These are phyloP conservation scores for Rhynchosporium graminicola DNA, from an alignment of 2,329 filamentous ascomycete species.

Conservation along the genomic window DNA sequence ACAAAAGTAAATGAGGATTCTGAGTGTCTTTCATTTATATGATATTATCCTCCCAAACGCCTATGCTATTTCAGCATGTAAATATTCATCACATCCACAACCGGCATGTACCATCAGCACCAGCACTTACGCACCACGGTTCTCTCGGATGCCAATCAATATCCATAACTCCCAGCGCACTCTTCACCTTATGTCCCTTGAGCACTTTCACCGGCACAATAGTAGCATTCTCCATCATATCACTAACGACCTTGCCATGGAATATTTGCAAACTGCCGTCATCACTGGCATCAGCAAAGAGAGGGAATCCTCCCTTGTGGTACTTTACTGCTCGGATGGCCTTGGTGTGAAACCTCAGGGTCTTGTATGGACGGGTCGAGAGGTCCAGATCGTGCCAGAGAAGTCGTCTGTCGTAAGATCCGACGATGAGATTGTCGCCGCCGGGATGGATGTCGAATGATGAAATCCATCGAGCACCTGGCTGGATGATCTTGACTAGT, in stretches of 20 bases:
- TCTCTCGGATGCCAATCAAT: conserved; percentile 94
- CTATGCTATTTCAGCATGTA: conserved; percentile 25
- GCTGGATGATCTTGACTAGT: conserved; percentile 89
- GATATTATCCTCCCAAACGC: conserved; percentile 28
- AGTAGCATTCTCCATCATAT: conserved; percentile 93
- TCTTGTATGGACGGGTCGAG: conserved; percentile 89
- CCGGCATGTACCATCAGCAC: conserved; percentile 88
- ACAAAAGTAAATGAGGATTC: not conserved
- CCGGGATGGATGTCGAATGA: conserved; percentile 91
- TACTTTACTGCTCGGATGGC: conserved; percentile 88
- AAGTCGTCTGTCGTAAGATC: conserved; percentile 89
- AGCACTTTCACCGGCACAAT: conserved; percentile 96
- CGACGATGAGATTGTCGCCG: conserved; percentile 91
- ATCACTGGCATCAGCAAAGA: conserved; percentile 94
- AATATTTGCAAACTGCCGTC: conserved; percentile 95
- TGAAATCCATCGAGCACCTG: conserved; percentile 92
- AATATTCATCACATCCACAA: conserved; percentile 69
- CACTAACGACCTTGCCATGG: conserved; percentile 92
- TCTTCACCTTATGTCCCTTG: conserved; percentile 83
- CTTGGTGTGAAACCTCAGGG: conserved; percentile 89
- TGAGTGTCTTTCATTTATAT: conserved; percentile 19
- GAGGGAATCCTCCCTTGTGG: conserved; percentile 74
- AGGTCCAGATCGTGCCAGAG: conserved; percentile 98
- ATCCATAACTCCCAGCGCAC: conserved; percentile 86
- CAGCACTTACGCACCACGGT: conserved; percentile 92